Base-by-base conservation (phyloP, 805 yeast species). In the Kockiozyma suomiensis region DNA sequence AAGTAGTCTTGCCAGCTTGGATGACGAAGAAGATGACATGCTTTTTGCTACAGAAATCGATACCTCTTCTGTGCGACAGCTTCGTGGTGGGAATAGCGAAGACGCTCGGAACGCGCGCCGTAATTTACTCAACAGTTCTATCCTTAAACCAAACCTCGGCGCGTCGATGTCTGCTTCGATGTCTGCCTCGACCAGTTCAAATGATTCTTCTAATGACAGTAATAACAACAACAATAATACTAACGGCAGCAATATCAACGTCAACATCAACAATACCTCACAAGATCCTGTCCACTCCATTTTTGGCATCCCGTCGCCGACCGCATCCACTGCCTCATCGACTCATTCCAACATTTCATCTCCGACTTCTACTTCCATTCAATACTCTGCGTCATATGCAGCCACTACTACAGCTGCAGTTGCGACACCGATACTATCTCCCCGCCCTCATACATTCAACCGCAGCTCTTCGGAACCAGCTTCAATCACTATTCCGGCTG, bases 401-500 rank as follows among this genome's bases (percentile, higher is more conserved):
- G 19, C 58, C 47, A 30, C 62, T 17, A n/a, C 53, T 15, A 30
- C 58, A 17, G 32, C 57, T 12, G 54, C 58, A 19, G 45, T 42
- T 21, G 50, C 62, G 28, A 48, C 48, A 7, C 56, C 59, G 23
- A 45, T 46, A 30, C 53, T 58, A 17, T 25, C 55, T 17, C 54
- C 50, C 30, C 13, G 35, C 7, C 48, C 40, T 2, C 42, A 46
- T 30, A 6, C 32, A 12, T n/a, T 38, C 25, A 41, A 3, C 12
- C 47, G 60, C 23, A 15, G 38, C 6, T 37, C 51, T 10, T 54
- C 63, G 1, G 65, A 58, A 28, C 63, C 65, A 13, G 65, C 62
- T 15, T 57, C 62, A 4, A 61, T 61, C 40, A 57, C 62, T 25
- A 61, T 61, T 38, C 65, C 65, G 4, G 65, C 65, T 3, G 65